These are phyloP conservation scores for Lizonia empirigonia DNA, from an alignment of 2,329 filamentous ascomycete species.

Conservation along the genomic window DNA sequence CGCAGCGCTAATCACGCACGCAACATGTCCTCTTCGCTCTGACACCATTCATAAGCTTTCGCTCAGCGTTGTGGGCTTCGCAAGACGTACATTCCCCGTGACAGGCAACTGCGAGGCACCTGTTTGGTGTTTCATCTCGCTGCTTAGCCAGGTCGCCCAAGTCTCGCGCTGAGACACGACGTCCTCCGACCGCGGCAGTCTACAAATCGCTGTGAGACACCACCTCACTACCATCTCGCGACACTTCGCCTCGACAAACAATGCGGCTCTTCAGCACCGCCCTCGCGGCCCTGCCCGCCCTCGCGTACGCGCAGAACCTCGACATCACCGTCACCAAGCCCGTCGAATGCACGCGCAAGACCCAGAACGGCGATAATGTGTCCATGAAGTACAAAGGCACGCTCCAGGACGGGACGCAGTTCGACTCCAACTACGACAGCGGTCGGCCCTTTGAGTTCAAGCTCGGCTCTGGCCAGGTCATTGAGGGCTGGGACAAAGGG, in stretches of 20 bases:
- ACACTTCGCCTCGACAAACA: constrained; percentile 15
- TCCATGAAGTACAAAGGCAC: constrained; percentile 58
- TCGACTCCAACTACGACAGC: constrained; percentile 83
- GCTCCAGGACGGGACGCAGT: constrained; percentile 70
- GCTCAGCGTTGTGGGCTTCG: neutral
- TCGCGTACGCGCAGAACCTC: constrained; percentile 37
- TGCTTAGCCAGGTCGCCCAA: constrained; percentile 4
- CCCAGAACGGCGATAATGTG: constrained; percentile 54
- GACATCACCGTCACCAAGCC: constrained; percentile 52
- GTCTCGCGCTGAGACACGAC: constrained; percentile 7
- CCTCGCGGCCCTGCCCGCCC: constrained; percentile 27
- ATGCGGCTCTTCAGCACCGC: constrained; percentile 40
- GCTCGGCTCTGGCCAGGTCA: constrained; percentile 81
- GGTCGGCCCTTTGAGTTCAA: constrained; percentile 77
- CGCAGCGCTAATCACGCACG: neutral
- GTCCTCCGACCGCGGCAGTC: constrained; percentile 4
- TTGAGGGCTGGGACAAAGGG: constrained; percentile 93
- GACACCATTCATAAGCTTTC: neutral
- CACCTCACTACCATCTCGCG: neutral
- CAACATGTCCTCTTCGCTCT: neutral
- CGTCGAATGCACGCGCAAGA: constrained; percentile 53
- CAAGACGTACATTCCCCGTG: neutral
- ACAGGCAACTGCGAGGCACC: neutral
- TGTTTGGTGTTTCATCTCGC: constrained; percentile 10
- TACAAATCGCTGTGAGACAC: neutral